Conservation (phyloP, 108 stramenopile species). For the Fragilariopsis cylindrus region DNA sequence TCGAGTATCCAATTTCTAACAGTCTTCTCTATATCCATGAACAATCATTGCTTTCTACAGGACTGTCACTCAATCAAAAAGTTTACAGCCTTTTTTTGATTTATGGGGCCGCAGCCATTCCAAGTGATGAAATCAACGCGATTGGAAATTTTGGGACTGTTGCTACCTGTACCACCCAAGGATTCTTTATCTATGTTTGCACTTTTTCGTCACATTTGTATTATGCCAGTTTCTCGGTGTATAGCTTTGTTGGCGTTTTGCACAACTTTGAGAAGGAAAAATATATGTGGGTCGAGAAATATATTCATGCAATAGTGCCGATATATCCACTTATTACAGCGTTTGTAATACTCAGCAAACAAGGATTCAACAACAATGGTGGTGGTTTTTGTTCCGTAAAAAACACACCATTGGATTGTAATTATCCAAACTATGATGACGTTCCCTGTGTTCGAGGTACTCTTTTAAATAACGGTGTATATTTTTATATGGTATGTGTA, state of each 20-base stretch:
- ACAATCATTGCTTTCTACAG: not conserved
- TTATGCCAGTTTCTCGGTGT: constrained; percentile 5
- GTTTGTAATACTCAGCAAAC: not conserved
- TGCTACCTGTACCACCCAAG: constrained; percentile 10
- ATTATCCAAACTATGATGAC: not conserved
- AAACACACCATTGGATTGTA: not conserved
- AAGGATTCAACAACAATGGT: constrained; percentile 4
- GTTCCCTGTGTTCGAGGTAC: constrained; percentile 6
- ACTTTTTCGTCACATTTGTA: not conserved
- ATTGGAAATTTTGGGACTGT: not conserved
- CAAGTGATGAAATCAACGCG: not conserved
- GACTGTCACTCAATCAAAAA: constrained; percentile 6
- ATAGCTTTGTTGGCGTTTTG: not conserved
- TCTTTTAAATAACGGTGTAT: not conserved
- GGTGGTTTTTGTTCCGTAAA: not conserved
- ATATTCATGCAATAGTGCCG: constrained; percentile 12
- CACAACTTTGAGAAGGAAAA: not conserved
- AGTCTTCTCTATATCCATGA: not conserved
- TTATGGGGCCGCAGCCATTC: not conserved
- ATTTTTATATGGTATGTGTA: not conserved
- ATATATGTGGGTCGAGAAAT: constrained; percentile 16
- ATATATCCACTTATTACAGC: not conserved
- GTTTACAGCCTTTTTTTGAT: not conserved
- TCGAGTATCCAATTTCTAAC: not conserved
- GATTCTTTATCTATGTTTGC: constrained; percentile 2